These are phyloP conservation scores for Zygnema circumcarinatum DNA, from an alignment of 139 green algal species.

Conservation along the genomic window DNA sequence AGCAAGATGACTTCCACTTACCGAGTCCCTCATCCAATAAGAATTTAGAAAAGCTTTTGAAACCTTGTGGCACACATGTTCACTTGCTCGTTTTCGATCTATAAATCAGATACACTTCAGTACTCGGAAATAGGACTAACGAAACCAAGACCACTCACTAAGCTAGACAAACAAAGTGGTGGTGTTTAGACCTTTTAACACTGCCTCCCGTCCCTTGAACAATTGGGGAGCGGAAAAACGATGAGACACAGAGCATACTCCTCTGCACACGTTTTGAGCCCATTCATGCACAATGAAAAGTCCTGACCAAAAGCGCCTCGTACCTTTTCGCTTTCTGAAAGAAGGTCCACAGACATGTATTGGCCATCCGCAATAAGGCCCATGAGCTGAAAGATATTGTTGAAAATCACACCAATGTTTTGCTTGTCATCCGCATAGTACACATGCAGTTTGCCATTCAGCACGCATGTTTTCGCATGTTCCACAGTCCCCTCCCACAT, in stretches of 20 bases:
- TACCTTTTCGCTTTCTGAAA: conserved; percentile 47
- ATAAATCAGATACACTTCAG: too few relatives aligned
- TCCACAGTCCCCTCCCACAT: conserved; percentile 58
- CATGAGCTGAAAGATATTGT: conserved; percentile 63
- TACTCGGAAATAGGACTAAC: too few relatives aligned
- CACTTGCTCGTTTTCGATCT: too few relatives aligned
- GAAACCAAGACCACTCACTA: not conserved
- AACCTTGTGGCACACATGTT: too few relatives aligned
- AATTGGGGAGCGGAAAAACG: not conserved
- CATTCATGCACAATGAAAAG: too few relatives aligned
- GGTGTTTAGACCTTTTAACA: not conserved
- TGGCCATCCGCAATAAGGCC: conserved; percentile 45
- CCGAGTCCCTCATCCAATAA: too few relatives aligned
- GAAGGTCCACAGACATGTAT: conserved; percentile 43
- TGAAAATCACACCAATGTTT: conserved; percentile 58
- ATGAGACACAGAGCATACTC: not conserved
- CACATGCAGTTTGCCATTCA: conserved; percentile 58
- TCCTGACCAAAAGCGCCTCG: too few relatives aligned
- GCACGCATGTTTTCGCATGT: conserved; percentile 57
- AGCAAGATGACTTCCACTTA: too few relatives aligned
- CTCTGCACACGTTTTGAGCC: too few relatives aligned
- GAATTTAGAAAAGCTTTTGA: too few relatives aligned
- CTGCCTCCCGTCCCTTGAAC: not conserved
- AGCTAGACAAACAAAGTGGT: not conserved
- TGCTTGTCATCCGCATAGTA: conserved; percentile 58